These are phyloP conservation scores for Ceratocystis papillata DNA, from an alignment of 2,329 filamentous ascomycete species.

Conservation along the genomic window DNA sequence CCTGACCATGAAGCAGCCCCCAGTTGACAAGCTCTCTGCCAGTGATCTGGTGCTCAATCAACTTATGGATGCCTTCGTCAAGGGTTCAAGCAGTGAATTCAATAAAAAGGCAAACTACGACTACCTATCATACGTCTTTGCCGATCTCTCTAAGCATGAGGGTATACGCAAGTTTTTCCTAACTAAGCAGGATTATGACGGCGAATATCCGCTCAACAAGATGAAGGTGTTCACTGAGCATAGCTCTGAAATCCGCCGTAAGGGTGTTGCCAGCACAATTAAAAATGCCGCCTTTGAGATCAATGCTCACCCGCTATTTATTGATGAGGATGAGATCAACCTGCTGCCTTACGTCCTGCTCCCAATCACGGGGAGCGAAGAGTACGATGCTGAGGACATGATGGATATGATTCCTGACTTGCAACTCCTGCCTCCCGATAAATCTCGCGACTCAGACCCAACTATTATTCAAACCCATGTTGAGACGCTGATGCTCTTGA, in stretches of 20 bases:
- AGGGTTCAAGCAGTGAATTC: constrained; percentile 69
- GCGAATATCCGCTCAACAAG: constrained; percentile 80
- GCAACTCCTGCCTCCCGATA: constrained; percentile 80
- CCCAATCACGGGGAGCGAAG: constrained; percentile 77
- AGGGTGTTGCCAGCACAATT: constrained; percentile 91
- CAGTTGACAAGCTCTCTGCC: constrained; percentile 59
- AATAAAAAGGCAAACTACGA: constrained; percentile 82
- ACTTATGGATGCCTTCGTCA: constrained; percentile 90
- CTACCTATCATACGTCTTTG: constrained; percentile 88
- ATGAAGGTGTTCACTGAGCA: constrained; percentile 92
- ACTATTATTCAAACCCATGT: constrained; percentile 76
- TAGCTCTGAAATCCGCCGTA: constrained; percentile 66
- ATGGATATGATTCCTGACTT: constrained; percentile 80
- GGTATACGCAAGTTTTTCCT: constrained; percentile 67
- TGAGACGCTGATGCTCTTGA: constrained; percentile 76
- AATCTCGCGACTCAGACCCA: constrained; percentile 66
- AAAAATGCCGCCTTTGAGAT: constrained; percentile 89
- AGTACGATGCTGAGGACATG: constrained; percentile 77
- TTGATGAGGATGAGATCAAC: constrained; percentile 62
- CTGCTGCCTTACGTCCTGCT: constrained; percentile 80
- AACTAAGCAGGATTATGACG: constrained; percentile 62
- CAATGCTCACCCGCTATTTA: constrained; percentile 56
- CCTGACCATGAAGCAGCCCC: constrained; percentile 53
- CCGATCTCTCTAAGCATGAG: constrained; percentile 75
- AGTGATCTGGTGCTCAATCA: constrained; percentile 74